Conservation (phyloP, 2,329 filamentous ascomycete species). For the Aspergillus spinulosporus region DNA sequence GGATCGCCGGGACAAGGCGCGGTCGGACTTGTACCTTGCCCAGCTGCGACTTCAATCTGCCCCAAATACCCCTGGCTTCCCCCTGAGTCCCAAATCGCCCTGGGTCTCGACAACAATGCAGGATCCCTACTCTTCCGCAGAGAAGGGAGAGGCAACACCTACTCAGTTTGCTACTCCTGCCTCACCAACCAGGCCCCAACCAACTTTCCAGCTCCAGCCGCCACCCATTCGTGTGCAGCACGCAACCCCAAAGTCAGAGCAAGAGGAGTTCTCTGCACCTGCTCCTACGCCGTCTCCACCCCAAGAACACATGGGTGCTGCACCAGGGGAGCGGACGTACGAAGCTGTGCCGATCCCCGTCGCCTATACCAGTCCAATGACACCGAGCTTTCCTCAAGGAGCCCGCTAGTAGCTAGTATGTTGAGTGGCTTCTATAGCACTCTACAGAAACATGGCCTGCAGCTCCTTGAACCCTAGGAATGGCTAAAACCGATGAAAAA, state of each 20-base stretch:
- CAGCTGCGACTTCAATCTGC: constrained; percentile 82
- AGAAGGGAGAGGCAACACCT: constrained; percentile 53
- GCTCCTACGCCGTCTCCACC: constrained; percentile 41
- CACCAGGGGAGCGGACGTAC: constrained; percentile 80
- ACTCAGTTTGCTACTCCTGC: constrained; percentile 61
- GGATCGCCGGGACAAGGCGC: constrained; percentile 90
- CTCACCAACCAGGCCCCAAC: constrained; percentile 58
- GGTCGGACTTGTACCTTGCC: constrained; percentile 91
- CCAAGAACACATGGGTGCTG: constrained; percentile 66
- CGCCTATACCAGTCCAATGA: constrained; percentile 64
- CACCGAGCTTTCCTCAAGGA: constrained; percentile 41
- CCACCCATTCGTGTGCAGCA: constrained; percentile 76
- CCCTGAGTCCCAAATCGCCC: constrained; percentile 62
- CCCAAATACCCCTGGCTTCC: constrained; percentile 90
- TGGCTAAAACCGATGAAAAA: background rate
- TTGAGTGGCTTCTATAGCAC: background rate
- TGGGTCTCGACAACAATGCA: constrained; percentile 39
- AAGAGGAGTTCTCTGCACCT: constrained; percentile 61
- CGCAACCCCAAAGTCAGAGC: constrained; percentile 69
- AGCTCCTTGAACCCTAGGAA: background rate
- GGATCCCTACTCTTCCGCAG: constrained; percentile 51
- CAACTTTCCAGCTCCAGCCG: constrained; percentile 81
- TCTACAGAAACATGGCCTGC: background rate
- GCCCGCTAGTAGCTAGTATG: constrained; percentile 20
- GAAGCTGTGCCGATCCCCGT: constrained; percentile 85